Conservation (phyloP, 345 rosid genomes). For the Eucalyptus melliodora region DNA sequence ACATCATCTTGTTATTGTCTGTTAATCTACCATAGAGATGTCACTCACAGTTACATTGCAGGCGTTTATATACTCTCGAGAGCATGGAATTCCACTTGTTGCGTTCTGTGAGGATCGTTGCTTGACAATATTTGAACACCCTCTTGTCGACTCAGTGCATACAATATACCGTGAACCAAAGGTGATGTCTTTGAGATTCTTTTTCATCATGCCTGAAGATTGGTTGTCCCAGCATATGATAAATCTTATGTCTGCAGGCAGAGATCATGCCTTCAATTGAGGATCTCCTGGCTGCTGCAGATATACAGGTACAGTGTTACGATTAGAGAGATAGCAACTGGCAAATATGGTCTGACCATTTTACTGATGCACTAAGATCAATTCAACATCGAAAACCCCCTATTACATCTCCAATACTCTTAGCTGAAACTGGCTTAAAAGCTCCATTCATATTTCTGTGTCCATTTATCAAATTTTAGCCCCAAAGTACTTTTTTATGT, state of each 20-base stretch:
- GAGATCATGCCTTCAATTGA: conserved; percentile 80
- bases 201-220: background rate
- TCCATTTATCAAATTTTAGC: background rate
- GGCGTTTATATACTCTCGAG: conserved; percentile 66
- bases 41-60: conserved; percentile 9
- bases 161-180: conserved; percentile 71
- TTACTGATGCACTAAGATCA: background rate
- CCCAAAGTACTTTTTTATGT: background rate
- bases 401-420: background rate
- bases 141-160: conserved; percentile 67
- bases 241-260: conserved; percentile 34
- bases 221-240: background rate
- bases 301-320: conserved; percentile 57
- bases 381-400: background rate
- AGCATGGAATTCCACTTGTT: conserved; percentile 80
- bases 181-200: conserved; percentile 16
- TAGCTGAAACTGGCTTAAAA: background rate
- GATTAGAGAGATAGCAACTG: background rate
- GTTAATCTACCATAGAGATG: background rate
- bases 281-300: conserved; percentile 53
- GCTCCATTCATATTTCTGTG: background rate
- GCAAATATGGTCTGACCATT: background rate
- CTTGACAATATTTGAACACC: conserved; percentile 79
- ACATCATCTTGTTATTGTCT: background rate
- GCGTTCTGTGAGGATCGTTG: conserved; percentile 80